Conservation (phyloP, 139 green algal genomes). For the Chlamydomonas sp. region DNA sequence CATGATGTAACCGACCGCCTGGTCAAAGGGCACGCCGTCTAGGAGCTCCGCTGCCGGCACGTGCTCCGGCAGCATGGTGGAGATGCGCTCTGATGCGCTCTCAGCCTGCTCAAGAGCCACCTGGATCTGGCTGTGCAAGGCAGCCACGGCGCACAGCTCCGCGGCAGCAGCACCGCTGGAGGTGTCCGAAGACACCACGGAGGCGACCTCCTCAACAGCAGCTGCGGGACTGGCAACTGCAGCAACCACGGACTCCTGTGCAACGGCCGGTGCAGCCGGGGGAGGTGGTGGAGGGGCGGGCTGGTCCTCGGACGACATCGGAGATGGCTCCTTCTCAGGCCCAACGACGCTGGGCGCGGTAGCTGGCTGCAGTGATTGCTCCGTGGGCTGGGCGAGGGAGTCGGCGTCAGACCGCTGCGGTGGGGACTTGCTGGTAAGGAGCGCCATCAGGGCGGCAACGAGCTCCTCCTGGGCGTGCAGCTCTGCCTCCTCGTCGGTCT, state of each 20-base stretch:
- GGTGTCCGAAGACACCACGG: no score
- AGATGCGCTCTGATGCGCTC: background rate
- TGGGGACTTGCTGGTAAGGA: background rate
- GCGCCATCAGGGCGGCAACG: constrained; percentile 23
- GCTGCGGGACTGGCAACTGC: no score
- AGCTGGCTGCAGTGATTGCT: background rate
- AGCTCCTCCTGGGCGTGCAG: constrained; percentile 26
- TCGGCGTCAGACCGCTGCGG: background rate
- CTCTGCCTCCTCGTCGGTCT: background rate
- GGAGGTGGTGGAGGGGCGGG: no score
- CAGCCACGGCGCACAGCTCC: background rate
- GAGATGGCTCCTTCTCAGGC: no score
- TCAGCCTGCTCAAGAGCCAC: constrained; percentile 9
- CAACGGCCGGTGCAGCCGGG: no score
- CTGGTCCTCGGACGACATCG: no score
- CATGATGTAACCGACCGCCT: constrained; percentile 34
- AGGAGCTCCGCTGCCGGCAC: constrained; percentile 12
- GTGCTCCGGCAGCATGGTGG: background rate
- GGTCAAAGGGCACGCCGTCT: constrained; percentile 30
- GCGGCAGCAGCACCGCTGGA: no score
- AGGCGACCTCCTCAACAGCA: no score
- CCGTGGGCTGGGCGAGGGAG: background rate
- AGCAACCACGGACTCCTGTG: no score
- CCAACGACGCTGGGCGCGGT: no score
- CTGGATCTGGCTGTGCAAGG: background rate